Evolutionary conservation across 169 alveolate species (phyloP).

Genomic region (Neospora caninum): DNA sequence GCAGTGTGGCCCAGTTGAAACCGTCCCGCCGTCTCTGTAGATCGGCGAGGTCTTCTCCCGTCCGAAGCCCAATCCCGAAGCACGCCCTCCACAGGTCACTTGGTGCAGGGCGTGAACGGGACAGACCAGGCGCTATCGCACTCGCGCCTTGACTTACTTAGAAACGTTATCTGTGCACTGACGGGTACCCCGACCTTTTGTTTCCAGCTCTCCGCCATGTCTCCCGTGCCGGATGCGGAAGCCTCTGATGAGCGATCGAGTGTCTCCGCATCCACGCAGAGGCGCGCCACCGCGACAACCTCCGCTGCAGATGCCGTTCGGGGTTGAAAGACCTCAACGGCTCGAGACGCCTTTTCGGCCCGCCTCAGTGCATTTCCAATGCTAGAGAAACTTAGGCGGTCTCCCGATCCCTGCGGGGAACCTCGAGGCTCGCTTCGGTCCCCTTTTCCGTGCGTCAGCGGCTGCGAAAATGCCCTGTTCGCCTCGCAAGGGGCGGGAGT

Average conservation of each 20-base stretch:
- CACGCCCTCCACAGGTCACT: no score
- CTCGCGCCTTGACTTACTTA: neutral
- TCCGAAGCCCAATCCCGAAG: no score
- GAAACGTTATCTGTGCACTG: neutral
- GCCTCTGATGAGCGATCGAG: neutral
- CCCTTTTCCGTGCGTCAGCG: no score
- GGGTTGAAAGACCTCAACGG: neutral
- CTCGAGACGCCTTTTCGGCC: neutral
- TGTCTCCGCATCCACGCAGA: neutral
- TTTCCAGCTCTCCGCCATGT: neutral
- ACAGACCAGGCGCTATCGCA: no score
- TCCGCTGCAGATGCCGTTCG: neutral
- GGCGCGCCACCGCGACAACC: neutral
- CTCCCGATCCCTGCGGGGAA: neutral
- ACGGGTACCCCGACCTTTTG: neutral
- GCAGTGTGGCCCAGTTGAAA: no score
- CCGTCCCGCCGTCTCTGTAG: no score
- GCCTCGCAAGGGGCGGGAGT: no score
- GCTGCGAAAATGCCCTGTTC: no score
- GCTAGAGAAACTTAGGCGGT: neutral
- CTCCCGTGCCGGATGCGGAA: neutral
- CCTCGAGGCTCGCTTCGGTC: no score
- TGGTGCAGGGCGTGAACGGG: no score
- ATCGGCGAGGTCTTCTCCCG: no score
- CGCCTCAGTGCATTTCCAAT: neutral